phyloP scores from a whole-genome alignment of 1,139 yeast species.

The Pichia sp. region DNA sequence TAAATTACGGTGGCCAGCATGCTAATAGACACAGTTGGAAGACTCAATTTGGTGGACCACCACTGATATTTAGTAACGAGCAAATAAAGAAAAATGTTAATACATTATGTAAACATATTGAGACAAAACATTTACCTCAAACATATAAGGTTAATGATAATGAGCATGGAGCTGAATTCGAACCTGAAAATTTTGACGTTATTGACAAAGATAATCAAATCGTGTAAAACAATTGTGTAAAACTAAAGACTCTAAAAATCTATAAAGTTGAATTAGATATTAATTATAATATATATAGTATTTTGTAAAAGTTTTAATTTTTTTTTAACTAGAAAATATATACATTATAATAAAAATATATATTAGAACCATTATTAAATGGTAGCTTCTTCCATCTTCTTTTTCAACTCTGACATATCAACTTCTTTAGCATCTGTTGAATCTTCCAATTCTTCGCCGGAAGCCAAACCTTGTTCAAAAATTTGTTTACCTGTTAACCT shows the following conservation, averaged over 20 bases:
- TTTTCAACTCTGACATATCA: slow-evolving; percentile 16
- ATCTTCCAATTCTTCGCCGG: slow-evolving; percentile 33
- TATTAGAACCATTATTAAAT: slow-evolving; percentile 4
- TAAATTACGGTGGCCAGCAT: slow-evolving; percentile 1
- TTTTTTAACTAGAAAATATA: no score
- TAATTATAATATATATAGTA: no score
- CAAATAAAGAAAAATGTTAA: background rate
- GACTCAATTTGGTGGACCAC: slow-evolving; percentile 4
- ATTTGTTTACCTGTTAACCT: slow-evolving; percentile 82
- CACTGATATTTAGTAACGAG: background rate
- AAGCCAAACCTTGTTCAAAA: slow-evolving; percentile 82
- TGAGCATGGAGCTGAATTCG: no score
- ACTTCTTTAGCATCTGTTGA: slow-evolving; percentile 25
- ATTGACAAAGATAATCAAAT: no score
- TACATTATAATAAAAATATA: no score
- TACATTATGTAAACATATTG: background rate
- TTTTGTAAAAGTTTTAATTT: no score
- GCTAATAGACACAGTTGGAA: slow-evolving; percentile 1
- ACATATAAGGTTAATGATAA: background rate
- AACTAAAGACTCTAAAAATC: no score
- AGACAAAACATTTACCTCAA: background rate
- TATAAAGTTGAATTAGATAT: no score
- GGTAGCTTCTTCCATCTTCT: slow-evolving; percentile 17
- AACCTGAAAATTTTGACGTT: no score
- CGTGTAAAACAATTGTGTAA: no score